These are phyloP conservation scores for Eruca vesicaria DNA, from an alignment of 441 rosid species.

Conservation along the genomic window DNA sequence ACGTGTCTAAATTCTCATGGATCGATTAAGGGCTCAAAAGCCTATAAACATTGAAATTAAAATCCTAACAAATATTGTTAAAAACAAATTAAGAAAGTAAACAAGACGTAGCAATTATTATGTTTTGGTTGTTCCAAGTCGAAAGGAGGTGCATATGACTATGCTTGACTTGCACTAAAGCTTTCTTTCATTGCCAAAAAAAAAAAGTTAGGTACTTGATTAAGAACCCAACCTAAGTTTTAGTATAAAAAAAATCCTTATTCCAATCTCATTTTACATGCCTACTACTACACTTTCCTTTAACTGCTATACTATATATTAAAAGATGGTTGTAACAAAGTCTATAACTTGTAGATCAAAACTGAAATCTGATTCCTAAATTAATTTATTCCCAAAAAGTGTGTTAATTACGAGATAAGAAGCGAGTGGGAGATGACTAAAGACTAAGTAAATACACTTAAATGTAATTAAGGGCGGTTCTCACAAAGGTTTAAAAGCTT, in stretches of 20 bases:
- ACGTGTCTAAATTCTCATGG: constrained; percentile 1
- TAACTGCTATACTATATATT: background rate
- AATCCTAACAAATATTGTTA: background rate
- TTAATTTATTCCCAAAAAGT: background rate
- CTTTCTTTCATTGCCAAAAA: constrained; percentile 23
- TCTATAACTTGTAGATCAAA: background rate
- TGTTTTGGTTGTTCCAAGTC: constrained; percentile 31
- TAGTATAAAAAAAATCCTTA: background rate
- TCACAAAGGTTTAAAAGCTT: background rate
- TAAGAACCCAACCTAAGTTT: constrained; percentile 28
- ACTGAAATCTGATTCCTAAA: background rate
- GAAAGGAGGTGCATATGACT: constrained; percentile 1
- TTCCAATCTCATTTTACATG: background rate
- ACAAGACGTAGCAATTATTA: constrained; percentile 19
- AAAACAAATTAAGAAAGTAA: constrained; percentile 7
- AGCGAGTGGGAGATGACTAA: background rate
- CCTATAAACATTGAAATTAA: constrained; percentile 7
- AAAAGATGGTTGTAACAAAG: background rate
- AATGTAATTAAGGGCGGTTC: too few species aligned
- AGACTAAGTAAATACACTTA: background rate
- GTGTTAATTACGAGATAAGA: background rate
- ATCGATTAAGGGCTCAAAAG: background rate
- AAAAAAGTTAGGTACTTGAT: constrained; percentile 31
- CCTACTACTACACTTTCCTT: background rate
- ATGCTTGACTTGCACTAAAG: constrained; percentile 39